These are phyloP conservation scores for Globisporangium cylindrosporum DNA, from an alignment of 352 stramenopile genomes.

Conservation along the genomic window DNA sequence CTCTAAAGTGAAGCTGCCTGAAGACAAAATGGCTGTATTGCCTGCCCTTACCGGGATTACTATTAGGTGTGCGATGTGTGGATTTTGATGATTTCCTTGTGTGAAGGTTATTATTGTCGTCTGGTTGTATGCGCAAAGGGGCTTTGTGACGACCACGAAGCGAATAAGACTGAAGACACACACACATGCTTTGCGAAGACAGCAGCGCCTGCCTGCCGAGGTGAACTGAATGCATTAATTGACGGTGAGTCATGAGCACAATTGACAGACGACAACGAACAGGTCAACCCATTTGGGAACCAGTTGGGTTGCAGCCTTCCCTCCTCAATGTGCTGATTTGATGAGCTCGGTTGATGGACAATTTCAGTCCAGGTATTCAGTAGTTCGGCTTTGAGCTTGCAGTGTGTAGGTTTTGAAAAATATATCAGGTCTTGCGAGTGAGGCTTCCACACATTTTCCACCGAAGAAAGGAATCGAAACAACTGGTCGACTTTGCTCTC, in stretches of 20 bases:
- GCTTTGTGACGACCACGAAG: not conserved
- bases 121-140: not conserved
- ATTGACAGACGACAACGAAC: not conserved
- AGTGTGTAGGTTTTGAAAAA: not conserved
- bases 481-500: not conserved
- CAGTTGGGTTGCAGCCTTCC: no score
- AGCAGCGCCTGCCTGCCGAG: not conserved
- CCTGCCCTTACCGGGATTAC: no score
- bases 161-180: not conserved
- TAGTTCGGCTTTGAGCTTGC: not conserved
- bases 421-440: not conserved
- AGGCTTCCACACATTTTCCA: not conserved
- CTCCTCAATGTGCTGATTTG: not conserved
- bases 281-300: not conserved
- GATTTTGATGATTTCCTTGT: not conserved
- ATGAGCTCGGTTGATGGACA: not conserved
- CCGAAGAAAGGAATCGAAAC: not conserved
- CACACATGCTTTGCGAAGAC: not conserved
- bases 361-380: not conserved
- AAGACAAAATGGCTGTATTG: no score
- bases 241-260: not conserved
- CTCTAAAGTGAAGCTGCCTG: no score
- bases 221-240: not conserved
- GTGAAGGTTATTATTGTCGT: not conserved
- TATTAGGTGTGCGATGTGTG: not conserved